phyloP scores from a whole-genome alignment of 345 rosid species.

The Ricinus communis region DNA sequence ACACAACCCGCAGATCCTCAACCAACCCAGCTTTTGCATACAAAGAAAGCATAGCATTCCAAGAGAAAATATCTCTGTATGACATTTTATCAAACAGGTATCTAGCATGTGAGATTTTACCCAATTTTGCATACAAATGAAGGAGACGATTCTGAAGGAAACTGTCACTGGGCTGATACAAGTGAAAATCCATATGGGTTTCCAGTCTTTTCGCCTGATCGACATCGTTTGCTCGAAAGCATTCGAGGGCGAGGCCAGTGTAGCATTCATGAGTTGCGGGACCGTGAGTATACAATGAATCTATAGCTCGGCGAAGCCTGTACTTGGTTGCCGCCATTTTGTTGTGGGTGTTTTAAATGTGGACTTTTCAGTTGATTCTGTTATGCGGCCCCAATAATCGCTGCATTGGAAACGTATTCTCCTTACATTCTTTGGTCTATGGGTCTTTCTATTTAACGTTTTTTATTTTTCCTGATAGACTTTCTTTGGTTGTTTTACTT shows the following conservation, averaged over 20 bases:
- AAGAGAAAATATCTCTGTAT: conserved; percentile 45
- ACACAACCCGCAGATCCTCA: conserved; percentile 39
- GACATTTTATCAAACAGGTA: conserved; percentile 60
- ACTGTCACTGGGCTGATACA: conserved; percentile 33
- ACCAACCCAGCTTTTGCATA: conserved; percentile 37
- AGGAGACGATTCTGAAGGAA: conserved; percentile 58
- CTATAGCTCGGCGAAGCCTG: conserved; percentile 47
- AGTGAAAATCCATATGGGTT: conserved; percentile 51
- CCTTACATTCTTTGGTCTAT: no score
- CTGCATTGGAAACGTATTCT: no score
- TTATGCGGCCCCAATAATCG: no score
- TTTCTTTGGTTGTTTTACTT: no score
- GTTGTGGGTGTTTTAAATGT: background rate
- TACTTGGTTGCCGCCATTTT: conserved; percentile 12
- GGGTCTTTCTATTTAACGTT: no score
- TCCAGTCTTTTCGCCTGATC: conserved; percentile 49
- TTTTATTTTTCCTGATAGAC: no score
- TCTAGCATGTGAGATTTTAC: conserved; percentile 33
- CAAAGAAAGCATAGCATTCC: conserved; percentile 59
- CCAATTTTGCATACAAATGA: conserved; percentile 43
- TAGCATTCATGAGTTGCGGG: conserved; percentile 40
- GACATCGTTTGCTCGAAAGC: conserved; percentile 45
- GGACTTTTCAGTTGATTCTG: no score
- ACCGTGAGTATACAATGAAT: conserved; percentile 33
- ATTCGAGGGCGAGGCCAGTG: conserved; percentile 48